Evolutionary conservation across 1,284 basidiomycete species (phyloP), one percentile per base, ranked within the genome.

Genomic region (Gomphus bonarii): DNA sequence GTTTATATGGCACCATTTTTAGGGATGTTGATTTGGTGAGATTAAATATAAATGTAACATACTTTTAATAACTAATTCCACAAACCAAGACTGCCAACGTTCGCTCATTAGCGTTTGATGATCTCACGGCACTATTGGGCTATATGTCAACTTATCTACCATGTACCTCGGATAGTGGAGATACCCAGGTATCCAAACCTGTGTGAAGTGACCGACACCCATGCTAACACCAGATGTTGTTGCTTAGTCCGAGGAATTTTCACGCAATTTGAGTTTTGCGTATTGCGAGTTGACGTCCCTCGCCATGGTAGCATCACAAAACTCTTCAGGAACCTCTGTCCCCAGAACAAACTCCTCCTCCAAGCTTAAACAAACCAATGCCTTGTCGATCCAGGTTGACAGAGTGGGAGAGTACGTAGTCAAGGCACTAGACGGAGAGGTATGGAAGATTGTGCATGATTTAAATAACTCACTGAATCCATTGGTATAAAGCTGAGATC

Each of bases 111-210:
- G 62, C 60, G 3, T 62, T 59, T 25, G 71, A 73, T 8, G 77
- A 84, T 58, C 70, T 92, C 30, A 73, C 72, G 52, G 68, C 70
- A n/a, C 69, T 93, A 20, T 70, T 93, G 0, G 75, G 74, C 9
- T 82, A 89, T 64, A 87, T 95, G 77, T 70, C 81, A 1, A 76
- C 82, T 1, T 93, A 93, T 70, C 95, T 97, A 67, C 92, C 93
- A 1, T 92, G 28, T 65, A 70, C 20, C 68, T 64, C 59, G 67
- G 64, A 28, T 43, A 70, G 65, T 61, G 73, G 75, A 43, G 81
- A 85, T 65, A 72, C 76, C 61, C 83, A 85, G 75, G 85, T 81
- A 67, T 54, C 44, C 55, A 36, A 44, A 52, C 30, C 28, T 50
- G 18, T 38, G 14, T 38, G 51, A 38, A 57, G 42, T 46, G 42